phyloP scores from a whole-genome alignment of 2,329 filamentous ascomycete species.

The Metarhizium sp. region DNA sequence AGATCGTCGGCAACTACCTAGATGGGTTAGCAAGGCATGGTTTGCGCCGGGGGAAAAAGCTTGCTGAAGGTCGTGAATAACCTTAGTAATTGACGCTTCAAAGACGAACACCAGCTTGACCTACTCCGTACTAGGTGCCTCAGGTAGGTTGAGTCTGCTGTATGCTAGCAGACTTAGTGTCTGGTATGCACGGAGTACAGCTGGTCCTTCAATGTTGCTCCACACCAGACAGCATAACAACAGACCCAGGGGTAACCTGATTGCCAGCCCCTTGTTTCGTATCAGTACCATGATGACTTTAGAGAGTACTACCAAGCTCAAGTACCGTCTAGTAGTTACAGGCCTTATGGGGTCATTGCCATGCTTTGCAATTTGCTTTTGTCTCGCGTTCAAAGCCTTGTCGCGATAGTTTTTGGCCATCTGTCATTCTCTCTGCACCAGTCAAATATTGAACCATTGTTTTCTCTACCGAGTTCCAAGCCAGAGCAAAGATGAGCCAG shows the following conservation, averaged over 20 bases:
- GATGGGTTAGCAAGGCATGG: too few relatives aligned
- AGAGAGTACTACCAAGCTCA: too few relatives aligned
- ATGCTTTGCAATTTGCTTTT: neutral
- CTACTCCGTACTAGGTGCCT: neutral
- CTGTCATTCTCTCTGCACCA: neutral
- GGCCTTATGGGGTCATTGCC: neutral
- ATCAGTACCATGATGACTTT: too few relatives aligned
- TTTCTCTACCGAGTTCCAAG: neutral
- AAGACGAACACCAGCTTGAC: neutral
- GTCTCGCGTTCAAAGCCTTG: neutral
- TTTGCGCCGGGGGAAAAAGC: too few relatives aligned
- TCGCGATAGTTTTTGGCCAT: neutral
- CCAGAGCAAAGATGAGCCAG: conserved; percentile 41
- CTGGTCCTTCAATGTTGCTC: too few relatives aligned
- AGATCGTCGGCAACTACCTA: too few relatives aligned
- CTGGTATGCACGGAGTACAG: too few relatives aligned
- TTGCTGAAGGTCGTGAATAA: neutral
- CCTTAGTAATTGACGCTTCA: too few relatives aligned
- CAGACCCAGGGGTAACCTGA: neutral
- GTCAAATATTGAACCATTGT: neutral
- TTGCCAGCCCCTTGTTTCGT: too few relatives aligned
- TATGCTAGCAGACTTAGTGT: too few relatives aligned
- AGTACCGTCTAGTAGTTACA: neutral
- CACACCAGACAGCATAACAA: too few relatives aligned
- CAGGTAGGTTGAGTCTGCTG: neutral